These are phyloP conservation scores for Eragrostis curvula DNA, from an alignment of 176 grass and related monocot species.

Conservation along the genomic window DNA sequence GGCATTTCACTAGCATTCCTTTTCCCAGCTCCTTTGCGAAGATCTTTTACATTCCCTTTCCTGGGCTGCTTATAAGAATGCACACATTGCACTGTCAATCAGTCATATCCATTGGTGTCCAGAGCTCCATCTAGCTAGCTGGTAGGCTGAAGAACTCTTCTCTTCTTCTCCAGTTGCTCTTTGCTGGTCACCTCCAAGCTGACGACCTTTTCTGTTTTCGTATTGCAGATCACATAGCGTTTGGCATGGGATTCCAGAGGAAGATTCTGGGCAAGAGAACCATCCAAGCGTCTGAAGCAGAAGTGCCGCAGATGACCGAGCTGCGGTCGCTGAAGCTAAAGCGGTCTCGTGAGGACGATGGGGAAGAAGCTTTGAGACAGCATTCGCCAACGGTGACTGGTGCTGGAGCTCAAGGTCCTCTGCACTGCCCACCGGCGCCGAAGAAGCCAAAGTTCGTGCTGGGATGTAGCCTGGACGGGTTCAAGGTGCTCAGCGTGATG, in stretches of 20 bases:
- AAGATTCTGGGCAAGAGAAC: constrained; percentile 32
- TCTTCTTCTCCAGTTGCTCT: constrained; percentile 29
- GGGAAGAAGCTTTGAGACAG: background rate
- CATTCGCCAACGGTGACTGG: constrained; percentile 1
- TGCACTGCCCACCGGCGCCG: constrained; percentile 31
- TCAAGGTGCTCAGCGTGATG: constrained; percentile 40
- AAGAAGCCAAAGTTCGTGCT: constrained; percentile 48
- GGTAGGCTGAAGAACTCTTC: background rate
- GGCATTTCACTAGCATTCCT: background rate
- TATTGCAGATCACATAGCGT: background rate
- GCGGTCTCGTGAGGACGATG: background rate
- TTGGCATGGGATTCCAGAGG: constrained; percentile 37
- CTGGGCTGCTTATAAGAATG: constrained; percentile 38
- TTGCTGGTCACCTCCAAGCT: background rate
- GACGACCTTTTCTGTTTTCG: background rate
- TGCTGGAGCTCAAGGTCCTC: background rate
- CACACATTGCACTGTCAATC: background rate
- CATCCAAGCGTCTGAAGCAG: background rate
- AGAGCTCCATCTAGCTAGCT: background rate
- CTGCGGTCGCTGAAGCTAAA: constrained; percentile 26
- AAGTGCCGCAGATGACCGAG: background rate
- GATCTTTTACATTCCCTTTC: constrained; percentile 11
- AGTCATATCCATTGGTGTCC: constrained; percentile 11
- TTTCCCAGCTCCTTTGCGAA: constrained; percentile 7
- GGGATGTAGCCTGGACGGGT: constrained; percentile 36